These are phyloP conservation scores for Rosa chinensis DNA, from an alignment of 306 rosid genomes.

Conservation along the genomic window DNA sequence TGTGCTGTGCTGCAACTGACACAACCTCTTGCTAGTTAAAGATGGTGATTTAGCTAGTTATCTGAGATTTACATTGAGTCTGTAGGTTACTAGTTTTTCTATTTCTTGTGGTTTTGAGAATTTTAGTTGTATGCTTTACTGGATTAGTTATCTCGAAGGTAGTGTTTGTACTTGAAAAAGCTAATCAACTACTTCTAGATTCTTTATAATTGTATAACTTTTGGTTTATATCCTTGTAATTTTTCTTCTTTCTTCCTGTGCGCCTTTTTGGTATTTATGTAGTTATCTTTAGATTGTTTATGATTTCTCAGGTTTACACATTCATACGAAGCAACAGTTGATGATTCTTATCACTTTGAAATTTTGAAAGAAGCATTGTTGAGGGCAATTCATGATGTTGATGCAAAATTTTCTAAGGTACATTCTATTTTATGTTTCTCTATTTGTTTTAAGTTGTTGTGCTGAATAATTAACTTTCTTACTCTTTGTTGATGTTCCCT, in stretches of 20 bases:
- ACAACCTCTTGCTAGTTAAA: neutral
- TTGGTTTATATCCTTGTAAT: neutral
- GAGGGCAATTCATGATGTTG: constrained; percentile 86
- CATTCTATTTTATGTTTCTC: constrained; percentile 30
- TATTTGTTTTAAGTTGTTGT: constrained; percentile 20
- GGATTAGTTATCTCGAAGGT: neutral
- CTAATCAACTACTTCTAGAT: neutral
- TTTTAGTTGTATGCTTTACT: neutral
- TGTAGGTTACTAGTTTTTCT: neutral
- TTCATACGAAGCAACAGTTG: constrained; percentile 52
- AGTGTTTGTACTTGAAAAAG: neutral
- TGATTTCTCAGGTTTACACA: constrained; percentile 68
- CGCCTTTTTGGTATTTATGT: neutral
- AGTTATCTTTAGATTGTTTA: constrained; percentile 19
- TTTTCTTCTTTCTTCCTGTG: neutral
- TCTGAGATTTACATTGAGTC: neutral
- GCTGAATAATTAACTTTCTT: neutral
- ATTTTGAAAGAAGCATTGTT: constrained; percentile 88
- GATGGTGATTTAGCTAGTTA: neutral
- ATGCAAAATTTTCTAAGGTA: constrained; percentile 82
- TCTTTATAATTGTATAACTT: neutral
- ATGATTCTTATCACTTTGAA: constrained; percentile 77
- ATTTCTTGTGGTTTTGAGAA: neutral
- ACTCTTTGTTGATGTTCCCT: constrained; percentile 41
- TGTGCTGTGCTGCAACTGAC: neutral